phyloP scores from a whole-genome alignment of 768 basidiomycete genomes.

The Lentinula sp. region DNA sequence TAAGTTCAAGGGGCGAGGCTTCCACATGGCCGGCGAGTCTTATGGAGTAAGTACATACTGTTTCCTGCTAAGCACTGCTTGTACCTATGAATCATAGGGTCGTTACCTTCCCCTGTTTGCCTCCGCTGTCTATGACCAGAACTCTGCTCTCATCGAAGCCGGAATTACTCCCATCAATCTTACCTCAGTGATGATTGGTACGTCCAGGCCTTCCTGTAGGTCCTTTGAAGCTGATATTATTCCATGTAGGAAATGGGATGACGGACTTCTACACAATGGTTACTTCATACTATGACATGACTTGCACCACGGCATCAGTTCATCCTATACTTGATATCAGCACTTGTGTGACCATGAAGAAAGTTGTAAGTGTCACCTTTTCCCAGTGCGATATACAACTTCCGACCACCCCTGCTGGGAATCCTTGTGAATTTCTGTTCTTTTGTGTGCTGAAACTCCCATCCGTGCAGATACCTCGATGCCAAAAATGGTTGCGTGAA shows the following conservation, averaged over 20 bases:
- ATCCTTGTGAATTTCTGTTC: neutral
- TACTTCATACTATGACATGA: conserved; percentile 28
- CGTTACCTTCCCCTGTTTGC: conserved; percentile 50
- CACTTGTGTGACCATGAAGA: conserved; percentile 32
- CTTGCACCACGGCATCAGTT: conserved; percentile 39
- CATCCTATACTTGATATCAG: conserved; percentile 32
- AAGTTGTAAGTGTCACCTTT: conserved; percentile 23
- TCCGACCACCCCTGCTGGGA: neutral
- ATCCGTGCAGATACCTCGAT: conserved; percentile 53
- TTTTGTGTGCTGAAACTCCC: neutral
- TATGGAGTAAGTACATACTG: conserved; percentile 37
- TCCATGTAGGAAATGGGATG: conserved; percentile 38
- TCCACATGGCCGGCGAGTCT: conserved; percentile 61
- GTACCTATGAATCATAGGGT: conserved; percentile 21
- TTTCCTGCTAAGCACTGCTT: neutral
- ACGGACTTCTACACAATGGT: conserved; percentile 41
- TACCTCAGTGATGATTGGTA: conserved; percentile 44
- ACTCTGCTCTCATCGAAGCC: conserved; percentile 31
- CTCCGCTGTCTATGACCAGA: conserved; percentile 50
- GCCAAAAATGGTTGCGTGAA: conserved; percentile 48
- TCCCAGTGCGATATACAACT: neutral
- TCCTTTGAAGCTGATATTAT: neutral
- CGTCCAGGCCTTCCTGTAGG: neutral
- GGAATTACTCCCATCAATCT: conserved; percentile 43
- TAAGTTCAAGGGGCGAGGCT: conserved; percentile 41